Evolutionary conservation across 1,284 basidiomycete genomes (phyloP).

Genomic region (Serendipita sp.): DNA sequence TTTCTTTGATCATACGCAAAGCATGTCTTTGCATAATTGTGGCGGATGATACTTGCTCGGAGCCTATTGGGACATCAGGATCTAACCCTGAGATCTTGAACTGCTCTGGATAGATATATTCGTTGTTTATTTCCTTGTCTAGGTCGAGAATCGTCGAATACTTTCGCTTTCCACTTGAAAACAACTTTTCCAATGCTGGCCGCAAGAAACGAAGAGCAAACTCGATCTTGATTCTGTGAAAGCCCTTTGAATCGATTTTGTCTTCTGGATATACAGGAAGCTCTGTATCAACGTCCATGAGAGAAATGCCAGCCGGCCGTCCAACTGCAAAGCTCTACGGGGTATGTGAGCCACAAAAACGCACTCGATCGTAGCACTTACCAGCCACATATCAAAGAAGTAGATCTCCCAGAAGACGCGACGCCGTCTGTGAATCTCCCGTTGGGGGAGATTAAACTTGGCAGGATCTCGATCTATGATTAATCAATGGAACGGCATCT

Average conservation of each 20-base stretch:
- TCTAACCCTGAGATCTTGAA: not conserved
- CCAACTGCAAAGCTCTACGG: not conserved
- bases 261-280: not conserved
- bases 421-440: not conserved
- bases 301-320: not conserved
- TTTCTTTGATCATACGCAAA: not conserved
- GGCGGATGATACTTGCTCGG: not conserved
- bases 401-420: constrained; percentile 15
- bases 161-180: not conserved
- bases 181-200: not conserved
- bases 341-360: not conserved
- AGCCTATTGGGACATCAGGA: too few species aligned
- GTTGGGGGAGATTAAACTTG: not conserved
- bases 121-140: not conserved
- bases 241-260: not conserved
- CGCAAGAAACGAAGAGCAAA: not conserved
- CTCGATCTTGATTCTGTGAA: not conserved
- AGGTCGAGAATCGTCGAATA: not conserved
- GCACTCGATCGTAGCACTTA: constrained; percentile 21
- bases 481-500: constrained; percentile 9
- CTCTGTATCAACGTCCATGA: not conserved
- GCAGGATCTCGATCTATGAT: not conserved
- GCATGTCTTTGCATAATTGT: not conserved
- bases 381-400: constrained; percentile 40
- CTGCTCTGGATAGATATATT: not conserved